Evolutionary conservation across 2,329 filamentous ascomycete genomes (phyloP).

Genomic region (Botrytis paeoniae): DNA sequence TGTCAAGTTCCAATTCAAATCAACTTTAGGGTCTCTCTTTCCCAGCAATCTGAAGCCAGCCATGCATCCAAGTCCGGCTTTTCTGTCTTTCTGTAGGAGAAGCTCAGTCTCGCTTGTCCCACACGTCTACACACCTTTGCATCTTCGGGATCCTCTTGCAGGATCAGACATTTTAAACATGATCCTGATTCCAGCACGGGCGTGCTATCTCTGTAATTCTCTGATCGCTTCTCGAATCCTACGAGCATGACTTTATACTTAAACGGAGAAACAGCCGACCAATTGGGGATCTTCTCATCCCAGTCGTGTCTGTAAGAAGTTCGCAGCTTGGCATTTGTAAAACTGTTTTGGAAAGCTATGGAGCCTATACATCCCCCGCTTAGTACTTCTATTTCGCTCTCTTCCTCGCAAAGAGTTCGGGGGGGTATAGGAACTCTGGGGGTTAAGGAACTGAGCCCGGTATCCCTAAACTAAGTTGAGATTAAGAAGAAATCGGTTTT

Average conservation of each 20-base stretch:
- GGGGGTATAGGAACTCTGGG: too few relatives aligned
- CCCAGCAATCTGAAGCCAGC: neutral
- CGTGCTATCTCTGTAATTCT: fast-evolving
- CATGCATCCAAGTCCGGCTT: neutral
- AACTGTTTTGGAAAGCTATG: fast-evolving
- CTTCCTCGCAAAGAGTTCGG: fast-evolving
- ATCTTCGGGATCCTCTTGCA: neutral
- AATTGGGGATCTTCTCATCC: fast-evolving
- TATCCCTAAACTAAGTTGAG: neutral
- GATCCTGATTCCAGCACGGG: fast-evolving
- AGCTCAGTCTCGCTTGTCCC: fast-evolving
- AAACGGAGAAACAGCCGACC: neutral
- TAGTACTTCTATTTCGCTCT: neutral
- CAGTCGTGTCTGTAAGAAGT: fast-evolving
- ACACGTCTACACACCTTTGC: neutral
- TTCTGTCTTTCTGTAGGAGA: fast-evolving
- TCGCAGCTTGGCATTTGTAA: neutral
- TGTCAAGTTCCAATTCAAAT: neutral
- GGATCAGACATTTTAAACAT: neutral
- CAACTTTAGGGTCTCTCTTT: neutral
- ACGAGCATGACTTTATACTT: neutral
- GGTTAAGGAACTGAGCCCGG: too few relatives aligned
- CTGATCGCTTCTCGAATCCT: fast-evolving
- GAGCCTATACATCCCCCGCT: neutral
- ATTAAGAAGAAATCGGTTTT: neutral